These are phyloP conservation scores for Xylaria castorea DNA, from an alignment of 495 filamentous ascomycete species.

Conservation along the genomic window DNA sequence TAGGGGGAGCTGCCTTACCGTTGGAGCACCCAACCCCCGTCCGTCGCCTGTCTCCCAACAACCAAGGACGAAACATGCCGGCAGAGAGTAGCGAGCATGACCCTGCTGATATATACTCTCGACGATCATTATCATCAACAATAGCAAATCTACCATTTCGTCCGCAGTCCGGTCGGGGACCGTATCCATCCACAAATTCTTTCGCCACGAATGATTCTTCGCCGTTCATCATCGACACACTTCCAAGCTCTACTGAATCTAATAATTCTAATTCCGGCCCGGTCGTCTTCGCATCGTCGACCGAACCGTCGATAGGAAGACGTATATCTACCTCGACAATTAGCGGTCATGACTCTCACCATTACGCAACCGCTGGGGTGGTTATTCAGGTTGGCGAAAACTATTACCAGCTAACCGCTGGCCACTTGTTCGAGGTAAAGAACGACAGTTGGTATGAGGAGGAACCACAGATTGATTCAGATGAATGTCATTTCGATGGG, in stretches of 20 bases:
- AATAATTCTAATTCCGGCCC: neutral
- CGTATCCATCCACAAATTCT: neutral
- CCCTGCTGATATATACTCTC: neutral
- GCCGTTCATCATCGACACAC: neutral
- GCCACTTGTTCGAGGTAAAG: conserved; percentile 8
- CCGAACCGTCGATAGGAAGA: neutral
- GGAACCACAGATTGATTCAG: neutral
- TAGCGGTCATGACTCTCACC: neutral
- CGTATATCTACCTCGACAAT: neutral
- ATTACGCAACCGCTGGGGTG: conserved; percentile 23
- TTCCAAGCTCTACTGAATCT: neutral
- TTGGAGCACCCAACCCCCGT: conserved; percentile 29
- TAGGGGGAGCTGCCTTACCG: conserved; percentile 26
- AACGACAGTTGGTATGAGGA: neutral
- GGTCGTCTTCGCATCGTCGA: neutral
- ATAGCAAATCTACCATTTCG: neutral
- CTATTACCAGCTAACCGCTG: conserved; percentile 25
- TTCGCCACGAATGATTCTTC: neutral
- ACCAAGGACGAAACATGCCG: neutral
- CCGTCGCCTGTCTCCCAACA: neutral
- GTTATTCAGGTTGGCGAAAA: conserved; percentile 8
- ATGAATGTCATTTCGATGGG: conserved; percentile 27
- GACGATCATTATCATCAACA: neutral
- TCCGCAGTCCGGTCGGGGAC: neutral
- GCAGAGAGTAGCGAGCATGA: neutral